Base-by-base conservation (phyloP, 495 filamentous ascomycete genomes). In the Cercophora scortea region DNA sequence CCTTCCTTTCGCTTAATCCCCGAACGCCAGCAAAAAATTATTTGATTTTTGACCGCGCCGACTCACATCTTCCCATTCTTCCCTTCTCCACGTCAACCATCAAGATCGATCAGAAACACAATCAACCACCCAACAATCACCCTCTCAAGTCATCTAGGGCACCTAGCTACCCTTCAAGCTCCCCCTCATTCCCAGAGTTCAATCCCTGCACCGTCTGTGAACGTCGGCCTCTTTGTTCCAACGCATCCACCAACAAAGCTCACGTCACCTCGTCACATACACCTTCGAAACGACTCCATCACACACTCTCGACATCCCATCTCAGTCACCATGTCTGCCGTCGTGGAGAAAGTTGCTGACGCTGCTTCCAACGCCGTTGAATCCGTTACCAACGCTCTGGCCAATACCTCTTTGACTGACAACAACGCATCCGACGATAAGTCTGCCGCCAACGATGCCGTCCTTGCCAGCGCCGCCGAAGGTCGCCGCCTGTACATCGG, bases 401-500 rank as follows among this genome's bases (percentile, higher is more conserved):
- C 81, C 73, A 85, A 85, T 72, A 81, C 82, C 68, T 78, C 80
- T 64, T 70, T 88, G 72, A 67, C 79, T 66, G 74, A 78, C 70
- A 78, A 79, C 55, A 59, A 55, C 69, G 68, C 73, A 60, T 69
- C 66, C 51, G 75, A 78, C 46, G 67, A 71, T 67, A 77, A 78
- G 61, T 51, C 61, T 53, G 68, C 79, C 54, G 77, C 78, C 78
- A 84, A 89, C 62, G 90, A 93, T 69, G 91, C 92, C 67, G 91
- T 92, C 58, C 83, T 90, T 65, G 90, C 90, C 74, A 95, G 89
- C 76, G 93, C 93, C 67, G 90, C 93, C 70, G 93, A 98, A 77
- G 94, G 93, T 69, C 89, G 93, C 79, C 89, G 93, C 76, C 83
- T 98, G 58, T 98, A 98, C 77, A 97, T 97, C 78, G 93, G 93